A percentile compares a stretch with the other conserved stretches of the same genome.
Conservation (phyloP, 2,329 filamentous ascomycete species). For the Pleurostoma richardsiae region DNA sequence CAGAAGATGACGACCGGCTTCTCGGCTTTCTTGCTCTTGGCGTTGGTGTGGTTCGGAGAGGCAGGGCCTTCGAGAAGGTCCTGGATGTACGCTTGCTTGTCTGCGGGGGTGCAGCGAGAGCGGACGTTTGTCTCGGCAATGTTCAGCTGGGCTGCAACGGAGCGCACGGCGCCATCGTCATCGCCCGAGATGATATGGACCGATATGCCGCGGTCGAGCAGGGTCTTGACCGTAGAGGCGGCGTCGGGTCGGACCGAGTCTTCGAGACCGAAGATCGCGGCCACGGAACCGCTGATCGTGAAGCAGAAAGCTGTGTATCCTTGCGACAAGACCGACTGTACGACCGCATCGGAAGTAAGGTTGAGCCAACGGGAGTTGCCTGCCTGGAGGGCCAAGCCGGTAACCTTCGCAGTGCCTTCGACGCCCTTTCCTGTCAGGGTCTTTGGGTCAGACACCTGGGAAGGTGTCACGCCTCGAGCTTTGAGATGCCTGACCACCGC, state of each 20-base stretch:
- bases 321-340: conserved; percentile 25
- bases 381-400: conserved; percentile 29
- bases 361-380: conserved; percentile 47
- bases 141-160: conserved; percentile 29
- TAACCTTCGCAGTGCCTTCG: conserved; percentile 22
- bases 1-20: conserved; percentile 56
- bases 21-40: conserved; percentile 2
- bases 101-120: conserved; percentile 36
- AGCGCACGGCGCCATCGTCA: conserved; percentile 41
- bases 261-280: conserved; percentile 39
- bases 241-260: conserved; percentile 41
- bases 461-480: conserved; percentile 7
- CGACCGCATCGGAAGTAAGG: conserved; percentile 19
- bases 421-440: conserved; percentile 41
- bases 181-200: conserved; percentile 50
- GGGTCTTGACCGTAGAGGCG: conserved; percentile 19
- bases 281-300: conserved; percentile 25
- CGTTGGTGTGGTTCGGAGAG: conserved; percentile 8
- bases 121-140: conserved; percentile 31
- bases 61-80: conserved; percentile 19
- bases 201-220: conserved; percentile 31
- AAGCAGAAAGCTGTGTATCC: conserved; percentile 44
- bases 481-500: conserved; percentile 27
- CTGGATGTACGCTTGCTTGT: conserved; percentile 41
- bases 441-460: conserved; percentile 22